Evolutionary conservation across 306 rosid genomes (phyloP).

Genomic region (Ammopiptanthus mongolicus): DNA sequence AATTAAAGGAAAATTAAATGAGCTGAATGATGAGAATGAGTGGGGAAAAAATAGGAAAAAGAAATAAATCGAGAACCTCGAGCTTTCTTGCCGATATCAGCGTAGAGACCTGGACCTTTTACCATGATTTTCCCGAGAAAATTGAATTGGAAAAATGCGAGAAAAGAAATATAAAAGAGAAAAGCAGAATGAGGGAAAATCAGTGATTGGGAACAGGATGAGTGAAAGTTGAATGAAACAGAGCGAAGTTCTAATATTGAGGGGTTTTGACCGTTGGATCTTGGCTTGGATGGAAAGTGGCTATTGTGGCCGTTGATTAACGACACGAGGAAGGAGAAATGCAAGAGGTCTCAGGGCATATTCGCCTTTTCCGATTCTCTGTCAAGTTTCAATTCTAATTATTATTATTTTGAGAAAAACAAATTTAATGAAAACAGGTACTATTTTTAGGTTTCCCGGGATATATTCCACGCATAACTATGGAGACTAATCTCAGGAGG

Average conservation of each 20-base stretch:
- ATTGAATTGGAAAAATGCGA: background rate
- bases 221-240: background rate
- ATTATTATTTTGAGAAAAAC: too few species aligned
- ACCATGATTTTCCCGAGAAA: constrained; percentile 59
- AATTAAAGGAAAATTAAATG: background rate
- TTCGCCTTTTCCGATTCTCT: background rate
- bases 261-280: constrained; percentile 36
- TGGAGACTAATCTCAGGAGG: too few species aligned
- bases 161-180: background rate
- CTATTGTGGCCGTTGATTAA: constrained; percentile 31
- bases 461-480: too few species aligned
- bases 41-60: background rate
- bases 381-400: background rate
- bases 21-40: background rate
- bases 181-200: background rate
- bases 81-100: constrained; percentile 88
- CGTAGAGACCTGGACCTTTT: constrained; percentile 94
- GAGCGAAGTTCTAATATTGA: constrained; percentile 2
- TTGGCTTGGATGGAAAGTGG: background rate
- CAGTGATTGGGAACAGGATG: background rate
- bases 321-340: background rate
- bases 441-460: too few species aligned
- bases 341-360: background rate
- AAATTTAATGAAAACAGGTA: too few species aligned
- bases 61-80: constrained; percentile 45